Conservation (phyloP, 2,329 filamentous ascomycete genomes). For the Akanthomyces lecanii region DNA sequence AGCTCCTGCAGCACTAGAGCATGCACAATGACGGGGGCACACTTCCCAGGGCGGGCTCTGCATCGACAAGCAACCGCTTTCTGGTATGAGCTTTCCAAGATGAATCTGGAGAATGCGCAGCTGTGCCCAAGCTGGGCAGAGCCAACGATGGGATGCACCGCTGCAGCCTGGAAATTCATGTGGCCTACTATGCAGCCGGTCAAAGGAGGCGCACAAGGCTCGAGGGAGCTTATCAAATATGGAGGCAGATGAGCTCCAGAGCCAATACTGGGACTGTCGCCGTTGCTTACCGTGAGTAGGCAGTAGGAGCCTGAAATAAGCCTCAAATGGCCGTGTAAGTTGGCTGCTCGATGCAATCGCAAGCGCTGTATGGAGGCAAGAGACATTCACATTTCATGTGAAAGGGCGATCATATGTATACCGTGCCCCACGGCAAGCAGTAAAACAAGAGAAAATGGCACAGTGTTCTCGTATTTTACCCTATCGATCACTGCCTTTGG, state of each 20-base stretch:
- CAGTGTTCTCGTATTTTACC: too few relatives aligned
- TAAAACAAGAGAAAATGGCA: too few relatives aligned
- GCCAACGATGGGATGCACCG: neutral
- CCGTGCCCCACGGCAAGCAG: too few relatives aligned
- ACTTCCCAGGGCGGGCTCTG: neutral
- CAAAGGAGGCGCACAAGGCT: neutral
- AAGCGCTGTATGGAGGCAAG: too few relatives aligned
- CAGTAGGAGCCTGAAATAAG: too few relatives aligned
- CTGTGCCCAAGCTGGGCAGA: conserved; percentile 1
- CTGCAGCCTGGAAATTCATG: conserved; percentile 2
- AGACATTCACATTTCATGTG: too few relatives aligned
- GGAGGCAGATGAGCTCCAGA: neutral
- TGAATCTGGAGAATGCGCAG: neutral
- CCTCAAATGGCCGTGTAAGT: too few relatives aligned
- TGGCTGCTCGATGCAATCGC: too few relatives aligned
- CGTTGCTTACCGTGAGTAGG: too few relatives aligned
- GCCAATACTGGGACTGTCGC: too few relatives aligned
- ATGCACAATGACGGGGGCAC: conserved; percentile 6
- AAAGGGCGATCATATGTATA: too few relatives aligned
- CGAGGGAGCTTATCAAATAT: neutral
- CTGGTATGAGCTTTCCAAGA: neutral
- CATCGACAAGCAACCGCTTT: neutral
- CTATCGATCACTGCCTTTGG: too few relatives aligned
- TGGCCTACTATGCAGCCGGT: neutral
- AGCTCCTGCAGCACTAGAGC: neutral